Percentiles rank a stretch among this genome's conserved stretches.
Evolutionary conservation across 352 stramenopile species (phyloP).

Genomic region (Globisporangium cederbergense): DNA sequence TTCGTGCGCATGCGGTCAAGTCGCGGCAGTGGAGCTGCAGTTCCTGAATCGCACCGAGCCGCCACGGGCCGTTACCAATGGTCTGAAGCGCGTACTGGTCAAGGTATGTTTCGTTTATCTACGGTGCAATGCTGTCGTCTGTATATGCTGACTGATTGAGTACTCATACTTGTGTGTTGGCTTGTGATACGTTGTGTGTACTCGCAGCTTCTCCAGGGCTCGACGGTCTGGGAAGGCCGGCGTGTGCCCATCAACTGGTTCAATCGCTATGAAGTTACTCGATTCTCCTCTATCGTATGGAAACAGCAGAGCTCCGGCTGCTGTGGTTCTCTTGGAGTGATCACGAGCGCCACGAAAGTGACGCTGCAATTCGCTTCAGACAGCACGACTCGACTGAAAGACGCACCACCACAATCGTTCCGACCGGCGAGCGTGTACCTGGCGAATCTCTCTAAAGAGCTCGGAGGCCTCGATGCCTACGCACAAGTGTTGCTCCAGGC

Average conservation of each 20-base stretch:
- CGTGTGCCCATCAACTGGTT: conserved; percentile 40
- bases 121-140: not conserved
- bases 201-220: conserved; percentile 32
- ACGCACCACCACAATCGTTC: conserved; percentile 16
- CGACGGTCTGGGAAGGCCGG: conserved; percentile 39
- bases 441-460: conserved; percentile 24
- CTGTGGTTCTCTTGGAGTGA: conserved; percentile 27
- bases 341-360: conserved; percentile 25
- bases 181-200: not conserved
- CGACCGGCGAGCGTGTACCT: conserved; percentile 26
- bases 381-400: conserved; percentile 5
- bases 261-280: conserved; percentile 31
- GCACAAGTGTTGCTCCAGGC: conserved; percentile 31
- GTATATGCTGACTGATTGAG: not conserved
- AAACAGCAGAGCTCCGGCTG: conserved; percentile 28
- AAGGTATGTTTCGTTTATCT: conserved; percentile 11
- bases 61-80: conserved; percentile 32
- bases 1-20: conserved; percentile 30
- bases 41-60: conserved; percentile 37
- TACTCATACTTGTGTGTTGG: not conserved
- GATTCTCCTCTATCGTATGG: conserved; percentile 30
- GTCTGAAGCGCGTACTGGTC: conserved; percentile 28
- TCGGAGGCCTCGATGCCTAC: conserved; percentile 42
- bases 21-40: conserved; percentile 28
- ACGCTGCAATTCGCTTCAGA: conserved; percentile 24